Evolutionary conservation across 306 rosid species (phyloP).

Genomic region (Coriaria nepalensis): DNA sequence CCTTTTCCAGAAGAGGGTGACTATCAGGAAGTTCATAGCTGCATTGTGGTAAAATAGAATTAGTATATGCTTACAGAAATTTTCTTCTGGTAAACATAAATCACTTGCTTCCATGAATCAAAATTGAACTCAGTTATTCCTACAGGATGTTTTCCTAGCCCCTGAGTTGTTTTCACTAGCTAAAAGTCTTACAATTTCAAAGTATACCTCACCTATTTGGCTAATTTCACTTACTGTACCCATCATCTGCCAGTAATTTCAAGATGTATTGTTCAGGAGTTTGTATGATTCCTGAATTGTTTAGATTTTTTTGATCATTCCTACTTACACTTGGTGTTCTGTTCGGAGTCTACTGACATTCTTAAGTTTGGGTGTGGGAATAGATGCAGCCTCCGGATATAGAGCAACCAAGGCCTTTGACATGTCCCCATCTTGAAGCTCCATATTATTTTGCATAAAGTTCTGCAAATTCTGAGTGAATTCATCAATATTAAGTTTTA

Average conservation of each 20-base stretch:
- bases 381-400: conserved; percentile 61
- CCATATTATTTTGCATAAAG: conserved; percentile 78
- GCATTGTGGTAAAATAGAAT: conserved; percentile 33
- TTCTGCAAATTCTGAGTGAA: conserved; percentile 72
- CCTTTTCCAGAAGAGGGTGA: conserved; percentile 88
- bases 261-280: conserved; percentile 4
- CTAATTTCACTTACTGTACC: neutral
- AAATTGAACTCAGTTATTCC: too few relatives aligned
- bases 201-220: too few relatives aligned
- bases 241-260: neutral
- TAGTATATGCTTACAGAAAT: conserved; percentile 12
- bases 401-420: conserved; percentile 83
- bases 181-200: too few relatives aligned
- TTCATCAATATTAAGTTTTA: conserved; percentile 63
- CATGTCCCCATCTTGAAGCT: conserved; percentile 78
- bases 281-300: conserved; percentile 5
- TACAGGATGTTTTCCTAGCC: too few relatives aligned
- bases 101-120: neutral
- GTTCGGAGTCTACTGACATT: conserved; percentile 77
- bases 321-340: conserved; percentile 92
- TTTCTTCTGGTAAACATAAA: conserved; percentile 1
- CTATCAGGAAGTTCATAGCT: conserved; percentile 94
- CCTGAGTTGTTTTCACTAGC: too few relatives aligned
- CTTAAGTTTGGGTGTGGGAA: conserved; percentile 85
- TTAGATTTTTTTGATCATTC: conserved; percentile 3